Base-by-base conservation (phyloP, 2,329 filamentous ascomycete species). In the Calonectria henricotiae region DNA sequence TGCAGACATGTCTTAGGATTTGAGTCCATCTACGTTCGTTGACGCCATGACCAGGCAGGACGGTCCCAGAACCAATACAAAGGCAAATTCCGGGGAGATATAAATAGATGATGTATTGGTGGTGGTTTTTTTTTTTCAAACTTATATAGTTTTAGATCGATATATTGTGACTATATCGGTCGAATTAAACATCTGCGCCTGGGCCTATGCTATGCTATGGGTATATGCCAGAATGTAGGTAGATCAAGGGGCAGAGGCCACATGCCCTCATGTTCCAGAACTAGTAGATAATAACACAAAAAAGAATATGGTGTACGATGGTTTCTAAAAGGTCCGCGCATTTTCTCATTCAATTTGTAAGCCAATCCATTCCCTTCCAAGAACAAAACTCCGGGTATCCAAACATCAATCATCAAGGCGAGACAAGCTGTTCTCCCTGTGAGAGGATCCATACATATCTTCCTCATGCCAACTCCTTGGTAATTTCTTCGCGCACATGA, bases 401-500 rank as follows among this genome's bases (percentile, higher is more conserved):
- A 58, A 76, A 70, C 76, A 70, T 78, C 75, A 77, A 71, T 78
- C 76, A 74, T 78, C 71, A 78, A 73, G 62, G 71, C 58, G 65
- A 64, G 37, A 43, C n/a, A 58, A 23, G 44, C n/a, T 35, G 62
- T 68, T 30, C 51, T 63, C 62, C 55, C 71, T 62, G 62, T 20
- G 61, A 62, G 58, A 62, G 44, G 23, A 62, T 44, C 30, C 55
- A 32, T 47, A 43, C 35, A 44, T 11, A 66, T 11, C 93, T 75
- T 55, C 77, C 62, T 77, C 71, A 8, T 5, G 61, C 73, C 69
- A 89, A 82, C 76, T 98, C 96, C 55, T 88, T 87, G 46, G 92
- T 89, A 74, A 98, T 90, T 84, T 98, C 96, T 80, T 94, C 91
- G 39, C 96, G 88, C 8, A 98, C 94, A 68, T 89, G 91, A 74